A percentile compares a stretch with the other conserved stretches of the same genome.
phyloP scores from a whole-genome alignment of 306 rosid species.

The barrel medic (Medicago truncatula) region MtrunA17r5.0-ANR NC_053045.1:38937001-38937500 shows the following conservation, averaged over 20 bases:
- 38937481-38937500: slow-evolving; percentile 33
- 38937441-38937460: slow-evolving; percentile 29
- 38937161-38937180: slow-evolving; percentile 19
- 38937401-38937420: slow-evolving; percentile 11
- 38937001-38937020: slow-evolving; percentile 11
- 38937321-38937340: slow-evolving; percentile 24
- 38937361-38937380: not conserved
- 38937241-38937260: slow-evolving; percentile 6
- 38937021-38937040: slow-evolving; percentile 20
- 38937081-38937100: slow-evolving; percentile 14
- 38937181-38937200: slow-evolving; percentile 17
- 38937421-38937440: slow-evolving; percentile 5
- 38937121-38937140: slow-evolving; percentile 20
- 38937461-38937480: slow-evolving; percentile 13
- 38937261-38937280: slow-evolving; percentile 2
- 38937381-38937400: not conserved
- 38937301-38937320: slow-evolving; percentile 24
- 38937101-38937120: not conserved
- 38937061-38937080: slow-evolving; percentile 10
- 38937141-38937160: not conserved
- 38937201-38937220: slow-evolving; percentile 12
- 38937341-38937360: slow-evolving; percentile 24
- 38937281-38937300: slow-evolving; percentile 15
- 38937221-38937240: slow-evolving; percentile 32
- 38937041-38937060: slow-evolving; percentile 19